These are phyloP conservation scores for Candida corydali DNA, from an alignment of 805 yeast genomes.

Conservation along the genomic window DNA sequence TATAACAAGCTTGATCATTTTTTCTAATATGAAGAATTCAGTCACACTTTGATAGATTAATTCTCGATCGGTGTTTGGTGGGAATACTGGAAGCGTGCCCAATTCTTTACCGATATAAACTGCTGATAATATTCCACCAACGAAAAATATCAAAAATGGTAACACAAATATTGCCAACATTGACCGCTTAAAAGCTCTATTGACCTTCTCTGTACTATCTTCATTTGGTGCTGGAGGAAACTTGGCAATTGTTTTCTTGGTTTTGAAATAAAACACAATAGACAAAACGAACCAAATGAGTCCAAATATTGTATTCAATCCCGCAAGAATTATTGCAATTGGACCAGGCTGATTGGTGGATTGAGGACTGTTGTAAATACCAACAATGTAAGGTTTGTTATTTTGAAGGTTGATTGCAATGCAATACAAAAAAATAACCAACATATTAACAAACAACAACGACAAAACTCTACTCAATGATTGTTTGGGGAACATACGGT, in stretches of 20 bases:
- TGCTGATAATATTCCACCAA: conserved; percentile 2
- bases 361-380: background rate
- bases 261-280: conserved; percentile 19
- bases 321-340: conserved; percentile 5
- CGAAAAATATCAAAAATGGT: conserved; percentile 15
- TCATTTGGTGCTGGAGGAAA: conserved; percentile 23
- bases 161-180: conserved; percentile 21
- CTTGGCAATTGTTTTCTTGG: conserved; percentile 21
- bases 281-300: conserved; percentile 14
- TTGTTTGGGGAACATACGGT: conserved; percentile 19
- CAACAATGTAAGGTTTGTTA: conserved; percentile 1
- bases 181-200: conserved; percentile 22
- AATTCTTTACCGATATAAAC: background rate
- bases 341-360: conserved; percentile 1
- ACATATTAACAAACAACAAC: conserved; percentile 5
- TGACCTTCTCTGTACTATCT: conserved; percentile 15
- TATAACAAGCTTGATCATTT: background rate
- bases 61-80: background rate
- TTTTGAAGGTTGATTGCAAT: background rate
- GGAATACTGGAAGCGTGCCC: background rate
- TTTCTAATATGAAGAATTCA: background rate
- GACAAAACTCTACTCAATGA: background rate
- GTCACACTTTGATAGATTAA: conserved; percentile 1
- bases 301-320: conserved; percentile 6
- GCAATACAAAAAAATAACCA: background rate